Evolutionary conservation across 2,329 filamentous ascomycete genomes (phyloP).

Genomic region (Diaporthe nobilis): DNA sequence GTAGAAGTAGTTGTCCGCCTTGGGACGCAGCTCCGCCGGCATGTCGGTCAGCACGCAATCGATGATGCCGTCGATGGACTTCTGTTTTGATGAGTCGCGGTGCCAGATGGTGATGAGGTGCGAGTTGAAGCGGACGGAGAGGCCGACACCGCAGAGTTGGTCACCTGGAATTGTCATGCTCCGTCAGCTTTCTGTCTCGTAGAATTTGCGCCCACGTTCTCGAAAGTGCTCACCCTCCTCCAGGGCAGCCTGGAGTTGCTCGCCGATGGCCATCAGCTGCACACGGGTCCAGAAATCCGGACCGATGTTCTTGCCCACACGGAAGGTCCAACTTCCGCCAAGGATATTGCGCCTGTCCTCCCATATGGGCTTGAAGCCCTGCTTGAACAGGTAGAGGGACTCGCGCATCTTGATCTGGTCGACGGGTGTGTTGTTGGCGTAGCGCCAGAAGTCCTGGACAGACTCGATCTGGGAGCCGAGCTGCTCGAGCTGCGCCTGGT

Average conservation of each 20-base stretch:
- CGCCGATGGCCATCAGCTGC: constrained; percentile 85
- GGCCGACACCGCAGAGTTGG: constrained; percentile 90
- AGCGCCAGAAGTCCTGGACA: constrained; percentile 87
- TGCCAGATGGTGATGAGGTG: constrained; percentile 86
- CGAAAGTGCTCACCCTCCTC: constrained; percentile 70
- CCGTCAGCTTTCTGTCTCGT: background rate
- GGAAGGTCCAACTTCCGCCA: constrained; percentile 94
- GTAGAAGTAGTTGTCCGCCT: constrained; percentile 82
- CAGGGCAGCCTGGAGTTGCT: constrained; percentile 81
- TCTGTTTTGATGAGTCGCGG: constrained; percentile 84
- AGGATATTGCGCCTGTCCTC: constrained; percentile 88
- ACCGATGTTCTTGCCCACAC: constrained; percentile 82
- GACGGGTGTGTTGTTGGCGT: constrained; percentile 85
- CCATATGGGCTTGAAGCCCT: constrained; percentile 83
- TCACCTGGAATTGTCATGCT: constrained; percentile 67
- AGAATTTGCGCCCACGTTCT: background rate
- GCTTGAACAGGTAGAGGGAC: constrained; percentile 84
- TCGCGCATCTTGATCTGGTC: constrained; percentile 83
- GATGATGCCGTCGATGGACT: constrained; percentile 82
- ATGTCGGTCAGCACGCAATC: constrained; percentile 81
- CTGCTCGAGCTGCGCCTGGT: constrained; percentile 71
- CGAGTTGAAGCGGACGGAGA: constrained; percentile 80
- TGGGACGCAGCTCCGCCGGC: constrained; percentile 79
- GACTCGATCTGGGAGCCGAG: constrained; percentile 79
- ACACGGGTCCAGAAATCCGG: constrained; percentile 86